These are phyloP conservation scores for Stellera chamaejasme DNA, from an alignment of 345 rosid genomes.

Conservation along the genomic window DNA sequence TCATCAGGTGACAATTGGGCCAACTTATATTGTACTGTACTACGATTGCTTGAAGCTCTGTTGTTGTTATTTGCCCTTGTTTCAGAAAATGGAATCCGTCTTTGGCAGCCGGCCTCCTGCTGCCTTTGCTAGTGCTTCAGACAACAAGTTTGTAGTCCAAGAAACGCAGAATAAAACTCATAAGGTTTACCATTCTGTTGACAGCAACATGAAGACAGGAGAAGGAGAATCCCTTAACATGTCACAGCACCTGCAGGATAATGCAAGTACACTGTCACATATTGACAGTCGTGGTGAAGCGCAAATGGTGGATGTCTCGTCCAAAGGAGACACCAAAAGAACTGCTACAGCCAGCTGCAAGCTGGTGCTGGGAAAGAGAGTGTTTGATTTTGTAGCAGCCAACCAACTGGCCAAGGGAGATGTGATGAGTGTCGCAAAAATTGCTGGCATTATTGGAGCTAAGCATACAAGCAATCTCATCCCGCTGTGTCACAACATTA, in stretches of 20 bases:
- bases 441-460: conserved; percentile 87
- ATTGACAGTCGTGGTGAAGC: conserved; percentile 63
- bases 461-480: conserved; percentile 82
- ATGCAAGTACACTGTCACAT: conserved; percentile 41
- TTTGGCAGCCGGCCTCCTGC: conserved; percentile 63
- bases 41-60: not conserved
- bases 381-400: conserved; percentile 69
- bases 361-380: conserved; percentile 60
- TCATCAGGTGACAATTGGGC: conserved; percentile 31
- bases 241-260: conserved; percentile 15
- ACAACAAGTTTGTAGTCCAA: conserved; percentile 13
- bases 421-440: conserved; percentile 83
- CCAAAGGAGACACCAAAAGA: conserved; percentile 55
- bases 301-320: conserved; percentile 92
- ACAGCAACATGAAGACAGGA: not conserved
- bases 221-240: conserved; percentile 15
- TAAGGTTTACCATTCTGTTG: conserved; percentile 18
- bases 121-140: conserved; percentile 33
- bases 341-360: conserved; percentile 73
- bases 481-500: conserved; percentile 83
- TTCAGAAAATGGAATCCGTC: conserved; percentile 74
- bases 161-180: conserved; percentile 21
- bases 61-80: conserved; percentile 4
- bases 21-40: not conserved
- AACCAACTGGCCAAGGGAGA: conserved; percentile 91